A percentile compares a stretch with the other conserved stretches of the same genome.
These are phyloP conservation scores for Candida maris DNA, from an alignment of 805 yeast genomes.

Conservation along the genomic window DNA sequence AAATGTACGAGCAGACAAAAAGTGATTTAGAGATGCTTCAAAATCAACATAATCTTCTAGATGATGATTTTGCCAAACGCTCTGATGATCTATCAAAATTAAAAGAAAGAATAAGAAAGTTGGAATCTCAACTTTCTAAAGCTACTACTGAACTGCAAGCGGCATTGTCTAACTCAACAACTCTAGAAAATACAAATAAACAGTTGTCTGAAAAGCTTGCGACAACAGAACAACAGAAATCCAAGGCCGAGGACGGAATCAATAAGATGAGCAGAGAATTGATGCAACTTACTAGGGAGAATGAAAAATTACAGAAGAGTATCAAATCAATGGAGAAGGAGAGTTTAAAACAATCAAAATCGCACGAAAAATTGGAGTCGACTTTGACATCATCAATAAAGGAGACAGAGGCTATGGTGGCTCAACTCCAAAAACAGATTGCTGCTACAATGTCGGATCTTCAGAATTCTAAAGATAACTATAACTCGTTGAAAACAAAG, in stretches of 20 bases:
- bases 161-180: slow-evolving; percentile 15
- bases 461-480: slow-evolving; percentile 21
- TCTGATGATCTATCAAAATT: slow-evolving; percentile 26
- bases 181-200: slow-evolving; percentile 20
- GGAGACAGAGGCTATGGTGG: slow-evolving; percentile 22
- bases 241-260: slow-evolving; percentile 74
- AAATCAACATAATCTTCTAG: slow-evolving; percentile 24
- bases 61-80: slow-evolving; percentile 20
- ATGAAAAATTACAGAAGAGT: slow-evolving; percentile 45
- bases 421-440: slow-evolving; percentile 19
- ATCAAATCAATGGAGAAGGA: slow-evolving; percentile 43
- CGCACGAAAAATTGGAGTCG: slow-evolving; percentile 33
- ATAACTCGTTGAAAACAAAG: slow-evolving; percentile 21
- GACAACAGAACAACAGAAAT: slow-evolving; percentile 34
- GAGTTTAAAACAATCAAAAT: slow-evolving; percentile 27
- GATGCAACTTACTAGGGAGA: slow-evolving; percentile 58
- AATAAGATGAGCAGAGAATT: slow-evolving; percentile 88
- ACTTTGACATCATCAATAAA: slow-evolving; percentile 23
- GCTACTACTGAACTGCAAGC: slow-evolving; percentile 21
- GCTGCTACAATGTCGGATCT: slow-evolving; percentile 16
- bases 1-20: slow-evolving; percentile 19
- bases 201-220: slow-evolving; percentile 30
- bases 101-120: slow-evolving; percentile 20
- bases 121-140: slow-evolving; percentile 33
- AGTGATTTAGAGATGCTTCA: slow-evolving; percentile 34